A percentile compares a stretch with the other conserved stretches of the same genome.
These are phyloP conservation scores for Endotrypanum monterogeii DNA, from an alignment of 208 protist genomes.

Conservation along the genomic window DNA sequence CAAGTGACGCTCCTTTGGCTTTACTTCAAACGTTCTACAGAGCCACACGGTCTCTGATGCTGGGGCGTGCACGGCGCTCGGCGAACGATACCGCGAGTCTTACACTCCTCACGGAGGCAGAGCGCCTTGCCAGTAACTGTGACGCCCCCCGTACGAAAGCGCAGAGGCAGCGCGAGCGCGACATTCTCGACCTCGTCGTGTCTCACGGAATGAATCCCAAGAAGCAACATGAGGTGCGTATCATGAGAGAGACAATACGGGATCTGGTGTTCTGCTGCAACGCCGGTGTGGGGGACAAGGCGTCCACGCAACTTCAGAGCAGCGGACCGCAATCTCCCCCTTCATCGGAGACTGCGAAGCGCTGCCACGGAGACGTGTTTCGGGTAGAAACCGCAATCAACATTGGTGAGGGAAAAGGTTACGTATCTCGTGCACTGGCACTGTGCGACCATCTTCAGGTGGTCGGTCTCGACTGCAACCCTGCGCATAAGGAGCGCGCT, in stretches of 20 bases:
- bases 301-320: neutral
- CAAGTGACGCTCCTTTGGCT: neutral
- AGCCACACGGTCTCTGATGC: constrained; percentile 36
- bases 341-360: neutral
- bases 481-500: constrained; percentile 74
- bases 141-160: neutral
- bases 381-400: constrained; percentile 76
- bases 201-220: constrained; percentile 79
- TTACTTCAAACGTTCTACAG: constrained; percentile 34
- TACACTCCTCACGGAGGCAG: constrained; percentile 34
- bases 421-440: constrained; percentile 80
- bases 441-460: constrained; percentile 82
- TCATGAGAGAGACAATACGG: constrained; percentile 69
- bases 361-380: neutral
- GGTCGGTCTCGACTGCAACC: constrained; percentile 90
- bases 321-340: neutral
- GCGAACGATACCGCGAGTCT: constrained; percentile 51
- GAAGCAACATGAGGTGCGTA: constrained; percentile 88
- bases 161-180: constrained; percentile 15
- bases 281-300: neutral
- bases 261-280: constrained; percentile 68
- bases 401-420: constrained; percentile 92
- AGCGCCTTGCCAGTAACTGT: neutral
- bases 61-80: constrained; percentile 28
- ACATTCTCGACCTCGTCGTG: constrained; percentile 63